Base-by-base conservation (phyloP, 192 early-diverging fungal genomes). In the Podila minutissima region DNA sequence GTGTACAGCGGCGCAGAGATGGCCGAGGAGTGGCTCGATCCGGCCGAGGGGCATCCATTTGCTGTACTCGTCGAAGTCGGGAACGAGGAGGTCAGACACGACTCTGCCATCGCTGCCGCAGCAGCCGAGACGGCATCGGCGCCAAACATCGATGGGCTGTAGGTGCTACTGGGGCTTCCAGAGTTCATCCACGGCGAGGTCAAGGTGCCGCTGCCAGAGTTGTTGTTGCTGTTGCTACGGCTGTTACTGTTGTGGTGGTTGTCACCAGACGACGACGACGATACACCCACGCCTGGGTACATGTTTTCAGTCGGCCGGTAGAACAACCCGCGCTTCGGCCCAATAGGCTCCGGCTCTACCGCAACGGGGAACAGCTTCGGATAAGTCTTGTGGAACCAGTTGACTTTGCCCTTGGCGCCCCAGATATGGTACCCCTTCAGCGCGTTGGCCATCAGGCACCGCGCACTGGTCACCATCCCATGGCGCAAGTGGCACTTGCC, bases 341-440 rank as follows among this genome's bases (percentile, higher is more conserved):
- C 59, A 6, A 66, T 41, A 0, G 71, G 69, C 10, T 48, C 62
- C 8, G 10, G 22, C 17, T 81, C 77, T 0, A 51, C 29, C 9
- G 35, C n/a, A 3, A 41, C 12, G 7, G 71, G 71, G 31, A 81
- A 73, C 46, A 81, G 31, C 1, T 67, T 51, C 7, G 77, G 71
- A 32, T 73, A 81, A 0, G 70, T 81, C 32, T 46, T 32, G 38
- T 73, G 57, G 59, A 73, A 60, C 77, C 66, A 73, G 10, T 66
- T 71, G n/a, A 69, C 66, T 28, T 81, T 81, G 7, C 77, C 77
- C 29, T 69, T 72, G 17, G 77, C 77, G 10, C 77, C 77, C 77
- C 77, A 81, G 13, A 29, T 53, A 19, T 81, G 70, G 62, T 81
- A 81, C 13, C 53, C 71, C 48, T 61, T 67, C 32, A 38, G 41